Conservation (phyloP, 2,329 filamentous ascomycete genomes). For the Pyrenophora teres region DNA sequence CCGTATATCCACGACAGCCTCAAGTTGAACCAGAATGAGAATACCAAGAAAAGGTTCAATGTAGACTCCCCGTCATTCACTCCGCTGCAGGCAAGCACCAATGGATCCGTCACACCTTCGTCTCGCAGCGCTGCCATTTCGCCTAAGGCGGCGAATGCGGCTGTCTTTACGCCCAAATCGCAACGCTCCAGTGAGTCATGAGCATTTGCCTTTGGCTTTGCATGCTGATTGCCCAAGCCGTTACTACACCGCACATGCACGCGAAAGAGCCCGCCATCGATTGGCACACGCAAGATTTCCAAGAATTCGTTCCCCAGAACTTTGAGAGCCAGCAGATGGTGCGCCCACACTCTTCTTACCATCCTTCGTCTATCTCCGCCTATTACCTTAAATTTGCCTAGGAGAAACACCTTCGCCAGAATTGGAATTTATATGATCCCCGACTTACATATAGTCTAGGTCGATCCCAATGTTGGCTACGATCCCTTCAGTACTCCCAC, state of each 20-base stretch:
- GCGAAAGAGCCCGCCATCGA: slow-evolving; percentile 54
- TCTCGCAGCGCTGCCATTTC: slow-evolving; percentile 79
- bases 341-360: slow-evolving; percentile 33
- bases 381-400: too few relatives aligned
- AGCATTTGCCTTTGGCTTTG: background rate
- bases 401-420: background rate
- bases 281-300: slow-evolving; percentile 55
- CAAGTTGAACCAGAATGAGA: slow-evolving; percentile 62
- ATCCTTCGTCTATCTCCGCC: background rate
- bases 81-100: slow-evolving; percentile 61
- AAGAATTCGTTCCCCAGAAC: slow-evolving; percentile 61
- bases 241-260: slow-evolving; percentile 52
- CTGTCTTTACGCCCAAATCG: slow-evolving; percentile 78
- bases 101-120: slow-evolving; percentile 52
- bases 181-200: slow-evolving; percentile 47
- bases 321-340: slow-evolving; percentile 58
- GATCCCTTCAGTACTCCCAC: slow-evolving; percentile 52
- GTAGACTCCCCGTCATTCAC: slow-evolving; percentile 97
- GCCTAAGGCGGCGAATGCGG: slow-evolving; percentile 86
- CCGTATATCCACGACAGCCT: slow-evolving; percentile 85
- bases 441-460: slow-evolving; percentile 26
- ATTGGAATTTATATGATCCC: background rate
- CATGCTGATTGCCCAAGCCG: slow-evolving; percentile 38
- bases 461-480: slow-evolving; percentile 47
- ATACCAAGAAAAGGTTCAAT: slow-evolving; percentile 77